Evolutionary conservation across 768 basidiomycete species (phyloP).

Genomic region (Strobilomyces dryophilus): DNA sequence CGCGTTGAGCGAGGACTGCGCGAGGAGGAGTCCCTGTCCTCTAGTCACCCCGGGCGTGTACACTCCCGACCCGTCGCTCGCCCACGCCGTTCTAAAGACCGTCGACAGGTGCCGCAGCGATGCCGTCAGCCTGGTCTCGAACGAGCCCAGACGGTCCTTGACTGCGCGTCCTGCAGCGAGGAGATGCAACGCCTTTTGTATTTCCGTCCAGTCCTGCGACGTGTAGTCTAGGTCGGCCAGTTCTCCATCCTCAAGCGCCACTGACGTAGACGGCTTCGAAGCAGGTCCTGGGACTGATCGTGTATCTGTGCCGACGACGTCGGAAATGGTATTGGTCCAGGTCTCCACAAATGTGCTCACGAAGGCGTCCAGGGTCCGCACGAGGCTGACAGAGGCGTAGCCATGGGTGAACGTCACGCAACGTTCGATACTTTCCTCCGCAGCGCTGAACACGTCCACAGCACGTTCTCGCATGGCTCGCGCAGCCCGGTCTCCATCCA

Average conservation of each 20-base stretch:
- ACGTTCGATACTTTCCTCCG: conserved; percentile 75
- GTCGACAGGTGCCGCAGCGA: conserved; percentile 56
- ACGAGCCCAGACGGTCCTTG: conserved; percentile 58
- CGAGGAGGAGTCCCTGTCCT: conserved; percentile 70
- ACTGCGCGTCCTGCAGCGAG: conserved; percentile 77
- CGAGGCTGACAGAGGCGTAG: conserved; percentile 71
- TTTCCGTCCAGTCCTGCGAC: conserved; percentile 81
- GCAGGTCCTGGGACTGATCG: conserved; percentile 30
- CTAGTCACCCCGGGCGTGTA: conserved; percentile 55
- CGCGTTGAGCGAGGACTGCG: conserved; percentile 83
- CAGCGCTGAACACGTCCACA: conserved; percentile 67
- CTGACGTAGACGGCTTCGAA: conserved; percentile 25
- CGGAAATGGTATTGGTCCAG: conserved; percentile 52
- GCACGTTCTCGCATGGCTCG: conserved; percentile 71
- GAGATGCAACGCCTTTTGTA: conserved; percentile 79
- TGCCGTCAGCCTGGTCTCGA: conserved; percentile 67
- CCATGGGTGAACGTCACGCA: conserved; percentile 85
- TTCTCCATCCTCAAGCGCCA: conserved; percentile 45
- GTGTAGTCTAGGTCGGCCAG: conserved; percentile 83
- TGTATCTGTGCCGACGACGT: conserved; percentile 30
- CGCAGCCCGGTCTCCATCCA: conserved; percentile 44
- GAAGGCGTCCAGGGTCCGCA: conserved; percentile 69
- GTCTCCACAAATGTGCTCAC: conserved; percentile 66
- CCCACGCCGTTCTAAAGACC: conserved; percentile 52
- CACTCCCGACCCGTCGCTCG: conserved; percentile 46